Percentiles rank a stretch among this genome's conserved stretches.
phyloP scores from a whole-genome alignment of 345 rosid species.

The Linum usitatissimum region DNA sequence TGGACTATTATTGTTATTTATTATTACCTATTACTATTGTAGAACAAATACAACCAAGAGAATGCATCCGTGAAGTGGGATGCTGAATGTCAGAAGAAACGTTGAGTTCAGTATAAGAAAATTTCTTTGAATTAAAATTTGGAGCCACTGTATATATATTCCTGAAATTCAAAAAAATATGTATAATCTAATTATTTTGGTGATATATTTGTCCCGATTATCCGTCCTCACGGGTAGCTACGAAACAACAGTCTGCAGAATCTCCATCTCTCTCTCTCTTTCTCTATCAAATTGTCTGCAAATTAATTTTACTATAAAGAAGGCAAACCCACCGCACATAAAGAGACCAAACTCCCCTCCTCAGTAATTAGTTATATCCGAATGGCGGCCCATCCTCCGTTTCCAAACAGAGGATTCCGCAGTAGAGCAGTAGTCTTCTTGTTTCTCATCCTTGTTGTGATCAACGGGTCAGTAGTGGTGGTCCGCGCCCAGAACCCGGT shows the following conservation, averaged over 20 bases:
- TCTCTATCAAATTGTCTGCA: too few relatives aligned
- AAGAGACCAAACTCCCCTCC: background rate
- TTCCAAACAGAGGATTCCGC: background rate
- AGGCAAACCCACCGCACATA: background rate
- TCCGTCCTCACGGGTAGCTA: background rate
- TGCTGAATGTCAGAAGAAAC: too few relatives aligned
- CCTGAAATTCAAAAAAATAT: too few relatives aligned
- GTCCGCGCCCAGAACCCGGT: conserved; percentile 21
- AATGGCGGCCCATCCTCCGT: background rate
- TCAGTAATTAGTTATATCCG: background rate
- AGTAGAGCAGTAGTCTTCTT: background rate
- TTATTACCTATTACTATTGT: too few relatives aligned
- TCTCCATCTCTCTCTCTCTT: background rate
- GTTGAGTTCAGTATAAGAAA: too few relatives aligned
- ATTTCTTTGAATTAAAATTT: too few relatives aligned
- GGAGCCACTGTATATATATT: too few relatives aligned
- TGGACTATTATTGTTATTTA: too few relatives aligned
- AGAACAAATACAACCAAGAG: too few relatives aligned
- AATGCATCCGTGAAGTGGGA: too few relatives aligned
- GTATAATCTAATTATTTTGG: background rate
- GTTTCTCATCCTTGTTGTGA: background rate
- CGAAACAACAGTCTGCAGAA: background rate
- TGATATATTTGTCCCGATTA: background rate
- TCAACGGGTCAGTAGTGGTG: background rate
- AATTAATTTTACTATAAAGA: background rate